These are phyloP conservation scores for Mucor plumbeus DNA, from an alignment of 371 early-diverging fungal species.

Conservation along the genomic window DNA sequence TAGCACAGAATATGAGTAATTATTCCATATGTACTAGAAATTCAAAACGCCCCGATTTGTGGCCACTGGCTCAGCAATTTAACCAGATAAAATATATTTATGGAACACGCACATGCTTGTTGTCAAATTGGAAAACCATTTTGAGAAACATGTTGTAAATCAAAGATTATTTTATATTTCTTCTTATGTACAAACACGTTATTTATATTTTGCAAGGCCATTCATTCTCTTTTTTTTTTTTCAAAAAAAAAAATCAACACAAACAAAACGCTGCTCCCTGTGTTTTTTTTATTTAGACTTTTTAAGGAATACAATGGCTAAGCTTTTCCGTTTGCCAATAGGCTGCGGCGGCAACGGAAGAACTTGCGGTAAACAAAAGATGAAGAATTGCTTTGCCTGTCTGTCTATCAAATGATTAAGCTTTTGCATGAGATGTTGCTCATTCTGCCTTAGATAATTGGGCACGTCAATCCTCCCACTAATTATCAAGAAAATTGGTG, in stretches of 20 bases:
- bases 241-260: not conserved
- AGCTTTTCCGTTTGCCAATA: not conserved
- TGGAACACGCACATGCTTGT: not conserved
- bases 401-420: not conserved
- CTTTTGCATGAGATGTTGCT: conserved; percentile 1
- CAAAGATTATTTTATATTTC: too few species aligned
- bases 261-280: not conserved
- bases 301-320: not conserved
- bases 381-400: not conserved
- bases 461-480: not conserved
- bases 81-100: conserved; percentile 53
- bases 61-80: conserved; percentile 78
- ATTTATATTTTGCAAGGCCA: too few species aligned
- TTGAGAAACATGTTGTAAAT: too few species aligned
- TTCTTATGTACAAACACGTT: too few species aligned
- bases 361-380: not conserved
- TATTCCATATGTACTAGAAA: not conserved
- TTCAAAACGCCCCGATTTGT: conserved; percentile 7
- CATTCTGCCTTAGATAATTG: not conserved
- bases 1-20: not conserved
- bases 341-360: not conserved
- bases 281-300: not conserved
- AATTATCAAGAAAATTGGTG: not conserved
- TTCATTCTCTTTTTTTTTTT: too few species aligned
- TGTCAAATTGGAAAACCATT: not conserved